These are phyloP conservation scores for Ustilago esculenta DNA, from an alignment of 1,284 basidiomycete genomes.

Conservation along the genomic window DNA sequence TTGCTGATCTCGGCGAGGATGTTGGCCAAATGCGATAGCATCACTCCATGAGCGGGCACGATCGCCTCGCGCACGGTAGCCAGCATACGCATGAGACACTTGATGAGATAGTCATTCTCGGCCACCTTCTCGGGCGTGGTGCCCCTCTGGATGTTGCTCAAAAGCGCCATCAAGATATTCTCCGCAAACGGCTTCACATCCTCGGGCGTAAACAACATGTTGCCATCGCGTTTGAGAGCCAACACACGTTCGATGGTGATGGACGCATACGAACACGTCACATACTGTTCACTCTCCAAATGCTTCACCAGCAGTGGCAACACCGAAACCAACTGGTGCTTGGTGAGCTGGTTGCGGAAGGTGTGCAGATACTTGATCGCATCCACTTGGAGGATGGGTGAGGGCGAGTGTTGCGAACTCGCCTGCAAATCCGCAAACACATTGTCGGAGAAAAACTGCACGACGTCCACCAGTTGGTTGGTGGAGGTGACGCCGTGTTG, in stretches of 20 bases:
- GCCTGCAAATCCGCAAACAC: constrained; percentile 89
- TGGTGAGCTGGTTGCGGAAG: constrained; percentile 92
- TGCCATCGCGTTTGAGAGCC: constrained; percentile 77
- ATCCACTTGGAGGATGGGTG: constrained; percentile 90
- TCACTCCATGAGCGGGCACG: constrained; percentile 75
- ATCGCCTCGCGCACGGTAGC: constrained; percentile 85
- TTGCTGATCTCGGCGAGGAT: constrained; percentile 88
- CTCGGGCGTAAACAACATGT: constrained; percentile 76
- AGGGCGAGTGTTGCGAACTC: constrained; percentile 68
- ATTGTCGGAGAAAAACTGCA: constrained; percentile 92
- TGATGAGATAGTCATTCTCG: constrained; percentile 98
- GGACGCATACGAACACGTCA: constrained; percentile 69
- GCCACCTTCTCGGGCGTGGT: constrained; percentile 90
- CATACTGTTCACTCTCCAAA: constrained; percentile 70
- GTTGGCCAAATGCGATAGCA: constrained; percentile 78
- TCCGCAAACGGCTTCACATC: constrained; percentile 86
- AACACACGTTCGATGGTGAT: constrained; percentile 71
- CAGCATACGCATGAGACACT: constrained; percentile 95
- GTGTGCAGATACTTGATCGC: constrained; percentile 78
- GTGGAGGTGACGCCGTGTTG: constrained; percentile 84
- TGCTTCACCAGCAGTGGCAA: constrained; percentile 88
- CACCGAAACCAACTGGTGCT: constrained; percentile 90
- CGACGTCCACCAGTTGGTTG: constrained; percentile 90
- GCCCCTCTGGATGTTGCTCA: constrained; percentile 83
- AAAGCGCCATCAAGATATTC: constrained; percentile 78